Base-by-base conservation (phyloP, 2,329 filamentous ascomycete genomes). In the Nemania sp. region DNA sequence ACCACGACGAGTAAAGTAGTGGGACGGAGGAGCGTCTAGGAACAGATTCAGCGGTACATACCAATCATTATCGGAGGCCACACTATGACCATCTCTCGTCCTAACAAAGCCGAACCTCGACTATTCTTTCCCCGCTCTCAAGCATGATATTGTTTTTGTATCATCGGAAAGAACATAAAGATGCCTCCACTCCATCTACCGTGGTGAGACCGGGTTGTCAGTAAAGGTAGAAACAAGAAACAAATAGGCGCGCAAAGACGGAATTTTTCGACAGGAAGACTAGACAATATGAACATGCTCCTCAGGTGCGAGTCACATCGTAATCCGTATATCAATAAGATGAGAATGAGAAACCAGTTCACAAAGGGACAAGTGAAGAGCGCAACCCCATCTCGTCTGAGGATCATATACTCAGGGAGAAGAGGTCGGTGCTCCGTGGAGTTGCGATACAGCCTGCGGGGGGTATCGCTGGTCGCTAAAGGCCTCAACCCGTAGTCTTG, bases 111-210 rank as follows among this genome's bases (percentile, higher is more conserved):
- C 51, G 25, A 54, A 18, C 21, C 52, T 58, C 37, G 42, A 48
- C 52, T 48, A 46, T 57, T 60, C 39, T 53, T 49, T 32, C 39
- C 45, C 60, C 56, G 48, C 50, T 61, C 57, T 62, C 58, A 59
- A 60, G 64, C 54, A 66, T 59, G 47, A 51, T 60, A 52, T 68
- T 68, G 63, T 65, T 68, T 69, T 72, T 68, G 40, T 62, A 70
- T 69, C 69, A 62, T 64, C 61, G 53, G 62, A 67, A 66, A 66
- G 61, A 60, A 65, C 52, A 67, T 65, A 67, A 53, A 60, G 61
- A 66, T 66, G 60, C 65, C 68, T 71, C 66, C 67, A 58, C 65
- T 67, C 69, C 76, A 71, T 73, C 71, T 75, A 75, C 72, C 70
- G 59, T 67, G 64, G 69, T 68, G 68, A 72, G 70, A 68, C 67